Base-by-base conservation (phyloP, 1,284 basidiomycete genomes). In the Tilletia setariae region DNA sequence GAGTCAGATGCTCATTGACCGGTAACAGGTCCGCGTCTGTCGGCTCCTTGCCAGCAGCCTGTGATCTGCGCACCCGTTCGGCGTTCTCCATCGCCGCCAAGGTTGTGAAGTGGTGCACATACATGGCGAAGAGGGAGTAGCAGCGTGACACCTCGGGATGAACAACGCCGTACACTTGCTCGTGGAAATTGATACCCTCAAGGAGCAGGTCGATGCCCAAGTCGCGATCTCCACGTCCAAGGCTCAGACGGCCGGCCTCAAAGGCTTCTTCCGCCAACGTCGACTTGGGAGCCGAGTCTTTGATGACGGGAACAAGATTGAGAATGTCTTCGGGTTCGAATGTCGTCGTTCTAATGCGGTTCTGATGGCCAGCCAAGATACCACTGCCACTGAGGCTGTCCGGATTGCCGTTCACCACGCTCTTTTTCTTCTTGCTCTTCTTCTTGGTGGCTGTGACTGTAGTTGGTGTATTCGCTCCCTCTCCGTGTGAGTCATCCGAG, bases 121-220 rank as follows among this genome's bases (percentile, higher is more conserved):
- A 82, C 67, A 83, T 83, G 3, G 85, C 83, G 74, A 86, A 86
- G 67, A 84, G 81, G 73, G 85, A 84, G 80, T 86, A 87, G 68
- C 85, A 85, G 13, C 83, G 79, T 0, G 86, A 86, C 63, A 86
- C 85, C 75, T 87, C 86, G 35, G 86, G 85, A 79, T 88, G 87
- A 25, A 87, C 84, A 23, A 86, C 81, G 2, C 86, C 86, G 78
- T 86, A 87, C 62, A 87, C 85, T 72, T 85, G 85, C 82, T 88
- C 87, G 83, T 85, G 86, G 69, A 86, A 83, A 74, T 85, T 84
- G 68, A 87, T 82, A 49, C 84, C 86, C 71, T 87, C 86, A 59
- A 85, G 83, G 79, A 86, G 82, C 72, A 87, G 83, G 70, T 86
- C 86, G 53, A 86, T 82, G 28, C 86, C 87, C 67, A 86, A 78